A percentile compares a stretch with the other conserved stretches of the same genome.
phyloP scores from a whole-genome alignment of 257 asterid genomes.

The Prunella vulgaris region DNA sequence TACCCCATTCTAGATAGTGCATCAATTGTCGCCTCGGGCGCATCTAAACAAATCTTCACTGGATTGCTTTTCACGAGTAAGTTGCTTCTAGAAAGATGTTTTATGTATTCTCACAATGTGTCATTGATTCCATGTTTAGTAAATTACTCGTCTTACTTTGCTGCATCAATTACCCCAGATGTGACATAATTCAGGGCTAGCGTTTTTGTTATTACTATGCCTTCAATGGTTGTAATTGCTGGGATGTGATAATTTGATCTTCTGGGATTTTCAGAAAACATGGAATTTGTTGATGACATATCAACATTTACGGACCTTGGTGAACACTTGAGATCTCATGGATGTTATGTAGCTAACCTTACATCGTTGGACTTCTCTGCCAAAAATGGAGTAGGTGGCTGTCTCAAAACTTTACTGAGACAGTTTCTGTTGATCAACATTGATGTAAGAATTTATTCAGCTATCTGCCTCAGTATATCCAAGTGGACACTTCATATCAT shows the following conservation, averaged over 20 bases:
- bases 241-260: not conserved
- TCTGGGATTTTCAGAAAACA: slow-evolving; percentile 49
- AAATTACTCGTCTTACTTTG: not conserved
- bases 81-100: slow-evolving; percentile 19
- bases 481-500: not conserved
- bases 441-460: slow-evolving; percentile 52
- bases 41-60: slow-evolving; percentile 59
- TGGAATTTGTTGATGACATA: slow-evolving; percentile 87
- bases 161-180: not conserved
- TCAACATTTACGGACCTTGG: slow-evolving; percentile 73
- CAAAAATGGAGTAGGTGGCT: slow-evolving; percentile 77
- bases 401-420: slow-evolving; percentile 65
- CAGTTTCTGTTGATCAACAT: slow-evolving; percentile 51
- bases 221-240: not conserved
- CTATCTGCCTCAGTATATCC: slow-evolving; percentile 2
- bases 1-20: slow-evolving; percentile 48
- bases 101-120: not conserved
- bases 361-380: slow-evolving; percentile 71
- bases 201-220: not conserved
- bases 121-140: not conserved
- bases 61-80: slow-evolving; percentile 78
- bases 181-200: not conserved
- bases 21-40: slow-evolving; percentile 29
- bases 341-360: slow-evolving; percentile 73
- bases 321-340: slow-evolving; percentile 49